Evolutionary conservation across 768 basidiomycete genomes (phyloP), one percentile per base, ranked within the genome.

Genomic region (Lepiota venenata): DNA sequence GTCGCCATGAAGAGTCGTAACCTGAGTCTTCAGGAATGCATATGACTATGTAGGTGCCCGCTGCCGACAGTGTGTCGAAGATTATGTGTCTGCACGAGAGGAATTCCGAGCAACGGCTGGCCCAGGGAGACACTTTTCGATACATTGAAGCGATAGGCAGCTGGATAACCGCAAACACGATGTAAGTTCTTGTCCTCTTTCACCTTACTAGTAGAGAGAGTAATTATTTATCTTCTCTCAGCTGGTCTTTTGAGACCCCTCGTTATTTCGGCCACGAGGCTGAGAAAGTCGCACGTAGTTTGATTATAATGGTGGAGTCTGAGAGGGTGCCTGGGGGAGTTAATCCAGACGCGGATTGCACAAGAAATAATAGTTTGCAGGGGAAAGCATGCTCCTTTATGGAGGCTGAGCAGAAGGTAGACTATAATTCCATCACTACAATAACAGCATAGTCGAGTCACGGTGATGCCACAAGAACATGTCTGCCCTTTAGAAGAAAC

Each of bases 241-340:
- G 77, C 52, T 85, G 84, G 85, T 81, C 82, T 62, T 85, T 88
- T 66, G 80, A 86, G 66, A 83, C 80, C 20, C 76, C 78, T 58
- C 74, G 83, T 22, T 87, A 88, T 69, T 86, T 88, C 61, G 85
- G 84, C 39, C 67, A 74, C 57, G 67, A 72, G 35, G 77, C 79
- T 57, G 60, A 72, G 29, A 73, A 80, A 66, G 74, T 86, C 63
- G 79, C 72, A 58, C 63, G 69, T 11, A 32, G 32, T 32, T 32
- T 32, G 32, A 32, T 32, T 8, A 2, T 32, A 8, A 63, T 43
- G 69, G 78, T 56, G 32, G 68, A 72, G 48, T 76, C 73, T 39
- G 63, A 58, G 53, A 71, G 70, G 56, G 58, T 61, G 29, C 62
- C 43, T 35, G 50, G 15, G 14, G 50, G 52, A 29, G 50, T 38